Conservation (phyloP, 257 asterid species). For the Buddleja alternifolia region DNA sequence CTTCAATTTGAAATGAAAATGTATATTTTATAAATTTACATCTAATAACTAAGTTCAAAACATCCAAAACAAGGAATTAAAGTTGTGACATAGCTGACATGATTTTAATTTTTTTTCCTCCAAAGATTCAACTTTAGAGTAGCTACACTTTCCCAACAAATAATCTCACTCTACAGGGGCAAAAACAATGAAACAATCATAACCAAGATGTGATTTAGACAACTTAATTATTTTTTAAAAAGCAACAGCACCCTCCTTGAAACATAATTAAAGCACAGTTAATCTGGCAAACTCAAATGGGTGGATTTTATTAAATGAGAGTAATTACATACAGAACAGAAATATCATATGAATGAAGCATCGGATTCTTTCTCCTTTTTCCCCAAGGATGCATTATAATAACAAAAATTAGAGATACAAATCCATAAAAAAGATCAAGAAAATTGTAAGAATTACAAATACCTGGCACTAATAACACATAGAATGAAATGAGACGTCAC, state of each 20-base stretch:
- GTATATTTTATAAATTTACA: too few species aligned
- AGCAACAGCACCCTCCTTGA: too few species aligned
- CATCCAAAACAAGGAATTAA: too few species aligned
- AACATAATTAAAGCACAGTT: not conserved
- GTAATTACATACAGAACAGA: slow-evolving; percentile 28
- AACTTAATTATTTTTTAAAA: too few species aligned
- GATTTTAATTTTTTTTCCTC: too few species aligned
- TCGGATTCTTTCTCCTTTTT: not conserved
- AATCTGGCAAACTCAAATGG: not conserved
- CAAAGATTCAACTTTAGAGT: too few species aligned
- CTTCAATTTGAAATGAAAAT: too few species aligned
- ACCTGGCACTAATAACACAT: slow-evolving; percentile 1
- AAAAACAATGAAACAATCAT: not conserved
- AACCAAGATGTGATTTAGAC: too few species aligned
- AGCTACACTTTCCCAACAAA: too few species aligned
- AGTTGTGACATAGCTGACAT: too few species aligned
- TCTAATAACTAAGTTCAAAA: too few species aligned
- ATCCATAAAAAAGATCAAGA: slow-evolving; percentile 3
- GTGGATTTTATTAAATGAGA: slow-evolving; percentile 15
- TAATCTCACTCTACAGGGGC: not conserved
- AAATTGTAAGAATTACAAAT: slow-evolving; percentile 32
- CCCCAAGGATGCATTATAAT: not conserved
- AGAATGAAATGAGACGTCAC: slow-evolving; percentile 24
- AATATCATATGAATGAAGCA: not conserved
- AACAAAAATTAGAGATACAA: slow-evolving; percentile 14